Evolutionary conservation across 2,329 filamentous ascomycete species (phyloP), one percentile per base, ranked within the genome.

Genomic region (Calonectria multiphialidica): DNA sequence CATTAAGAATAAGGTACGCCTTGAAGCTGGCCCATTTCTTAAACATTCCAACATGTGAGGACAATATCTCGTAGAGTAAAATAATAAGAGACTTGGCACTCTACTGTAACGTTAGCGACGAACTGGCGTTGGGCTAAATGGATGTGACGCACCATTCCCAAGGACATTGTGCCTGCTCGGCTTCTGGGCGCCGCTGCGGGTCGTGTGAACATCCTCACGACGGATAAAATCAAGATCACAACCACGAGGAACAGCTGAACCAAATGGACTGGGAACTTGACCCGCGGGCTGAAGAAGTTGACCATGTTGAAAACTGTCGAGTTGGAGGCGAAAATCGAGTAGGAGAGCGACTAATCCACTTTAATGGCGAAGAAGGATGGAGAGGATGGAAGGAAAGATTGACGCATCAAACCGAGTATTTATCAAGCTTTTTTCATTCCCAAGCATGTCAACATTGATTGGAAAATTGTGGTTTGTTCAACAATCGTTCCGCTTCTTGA

Each of bases 21-120:
- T 86, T 87, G 3, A 83, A 75, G 72, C 81, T 84, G 33, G 72
- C 77, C 83, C 83, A 87, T 69, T 79, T 80, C n/a, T 78, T 73
- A 64, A 86, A 81, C 1, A 74, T 73, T 6, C 70, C 42, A 16
- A 81, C 73, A 68, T 85, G 82, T 37, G 82, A 80, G 37, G 82
- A 82, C 2, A 85, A 72, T 47, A 87, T 71, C 66, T 86, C 82
- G 73, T 87, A 87, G n/a, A 73, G 61, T 68, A 87, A 79, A 64
- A 87, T 77, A 45, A 85, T 73, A 25, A 87, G 74, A 1, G 83
- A 84, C 75, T 87, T 87, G 35, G 81, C 78, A 35, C 75, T 75
- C 81, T 82, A 16, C n/a, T 33, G 4, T 23, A 10, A 25, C 6
- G 35, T 65, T 28, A 70, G 68, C 7, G 18, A 10, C 30, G 15